These are phyloP conservation scores for Apophysomyces sp. DNA, from an alignment of 371 early-diverging fungal genomes.

Conservation along the genomic window DNA sequence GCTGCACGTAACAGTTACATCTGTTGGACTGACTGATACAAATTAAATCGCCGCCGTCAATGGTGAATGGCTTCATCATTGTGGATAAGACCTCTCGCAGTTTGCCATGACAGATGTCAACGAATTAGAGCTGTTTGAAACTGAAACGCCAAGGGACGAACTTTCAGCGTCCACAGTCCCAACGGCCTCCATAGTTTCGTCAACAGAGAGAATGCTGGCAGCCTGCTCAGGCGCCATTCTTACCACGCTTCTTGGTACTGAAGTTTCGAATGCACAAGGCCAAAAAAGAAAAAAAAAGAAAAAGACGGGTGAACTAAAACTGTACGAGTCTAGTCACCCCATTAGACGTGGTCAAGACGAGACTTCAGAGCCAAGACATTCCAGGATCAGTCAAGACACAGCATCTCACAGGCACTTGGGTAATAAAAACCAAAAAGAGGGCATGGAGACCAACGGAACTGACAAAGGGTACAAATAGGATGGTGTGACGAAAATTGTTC, in stretches of 20 bases:
- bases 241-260: not conserved
- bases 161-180: not conserved
- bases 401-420: constrained; percentile 31
- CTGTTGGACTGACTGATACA: not conserved
- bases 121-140: not conserved
- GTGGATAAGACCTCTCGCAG: not conserved
- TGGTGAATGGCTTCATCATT: not conserved
- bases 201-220: not conserved
- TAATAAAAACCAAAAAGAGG: constrained; percentile 4
- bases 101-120: not conserved
- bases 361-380: constrained; percentile 78
- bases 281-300: no score
- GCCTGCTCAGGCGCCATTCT: not conserved
- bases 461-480: constrained; percentile 45
- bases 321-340: constrained; percentile 66
- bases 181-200: not conserved
- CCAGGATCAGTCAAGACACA: constrained; percentile 10
- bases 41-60: not conserved
- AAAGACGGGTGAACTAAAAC: no score
- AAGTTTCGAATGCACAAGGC: not conserved
- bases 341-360: constrained; percentile 92
- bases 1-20: not conserved
- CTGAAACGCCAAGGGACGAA: not conserved
- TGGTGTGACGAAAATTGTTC: constrained; percentile 78
- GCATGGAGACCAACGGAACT: not conserved